Conservation (phyloP, 2,329 filamentous ascomycete species). For the Sclerotinia subarctica region DNA sequence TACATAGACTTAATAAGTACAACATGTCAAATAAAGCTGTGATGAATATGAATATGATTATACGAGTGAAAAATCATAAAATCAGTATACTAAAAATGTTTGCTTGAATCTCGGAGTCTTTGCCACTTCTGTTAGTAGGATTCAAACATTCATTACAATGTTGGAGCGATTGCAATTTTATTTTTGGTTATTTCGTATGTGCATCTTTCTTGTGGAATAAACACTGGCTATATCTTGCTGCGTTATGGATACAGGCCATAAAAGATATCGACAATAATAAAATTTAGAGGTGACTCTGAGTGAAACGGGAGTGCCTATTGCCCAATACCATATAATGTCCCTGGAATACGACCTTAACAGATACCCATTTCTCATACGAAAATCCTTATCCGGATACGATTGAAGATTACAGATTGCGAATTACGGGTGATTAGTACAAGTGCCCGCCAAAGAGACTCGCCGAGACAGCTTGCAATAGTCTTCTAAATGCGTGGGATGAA, state of each 20-base stretch:
- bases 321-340: neutral
- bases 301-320: accelerated
- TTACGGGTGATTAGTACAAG: no score
- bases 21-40: neutral
- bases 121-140: neutral
- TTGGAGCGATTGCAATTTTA: accelerated
- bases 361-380: neutral
- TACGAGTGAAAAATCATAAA: neutral
- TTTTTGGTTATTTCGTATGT: neutral
- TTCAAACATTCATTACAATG: neutral
- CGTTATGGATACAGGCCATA: neutral
- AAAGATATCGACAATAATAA: neutral
- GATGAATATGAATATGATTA: neutral
- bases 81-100: neutral
- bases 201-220: neutral
- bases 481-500: no score
- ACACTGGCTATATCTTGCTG: neutral
- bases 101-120: neutral
- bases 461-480: no score
- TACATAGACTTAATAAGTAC: neutral
- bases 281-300: neutral
- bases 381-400: neutral
- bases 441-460: no score
- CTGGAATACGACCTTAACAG: neutral
- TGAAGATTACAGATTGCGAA: no score